These are phyloP conservation scores for Coemansia aciculifera DNA, from an alignment of 192 early-diverging fungal genomes.

Conservation along the genomic window DNA sequence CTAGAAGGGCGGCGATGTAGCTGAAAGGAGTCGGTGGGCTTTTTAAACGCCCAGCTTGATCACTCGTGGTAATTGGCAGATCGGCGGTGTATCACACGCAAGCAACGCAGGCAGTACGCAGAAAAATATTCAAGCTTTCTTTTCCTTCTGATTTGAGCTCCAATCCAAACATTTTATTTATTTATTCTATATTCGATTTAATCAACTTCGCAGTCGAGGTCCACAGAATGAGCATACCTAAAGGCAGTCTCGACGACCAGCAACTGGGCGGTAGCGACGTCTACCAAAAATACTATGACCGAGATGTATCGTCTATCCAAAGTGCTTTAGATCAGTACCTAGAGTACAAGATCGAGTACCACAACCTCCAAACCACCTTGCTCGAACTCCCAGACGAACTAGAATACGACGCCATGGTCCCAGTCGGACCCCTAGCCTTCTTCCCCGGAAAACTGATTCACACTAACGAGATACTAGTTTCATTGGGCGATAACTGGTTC, in stretches of 20 bases:
- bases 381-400: slow-evolving; percentile 25
- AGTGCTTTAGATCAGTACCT: slow-evolving; percentile 25
- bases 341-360: slow-evolving; percentile 42
- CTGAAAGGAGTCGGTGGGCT: background rate
- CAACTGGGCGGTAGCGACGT: slow-evolving; percentile 2
- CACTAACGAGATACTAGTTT: slow-evolving; percentile 89
- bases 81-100: background rate
- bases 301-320: slow-evolving; percentile 5
- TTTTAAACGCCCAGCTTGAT: background rate
- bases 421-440: slow-evolving; percentile 84
- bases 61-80: background rate
- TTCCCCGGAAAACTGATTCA: slow-evolving; percentile 83
- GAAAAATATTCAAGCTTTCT: background rate
- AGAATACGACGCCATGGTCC: slow-evolving; percentile 60
- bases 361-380: slow-evolving; percentile 30
- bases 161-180: background rate
- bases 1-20: background rate
- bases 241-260: background rate
- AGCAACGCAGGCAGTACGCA: background rate
- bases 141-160: background rate
- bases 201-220: background rate
- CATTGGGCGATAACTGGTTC: slow-evolving; percentile 94
- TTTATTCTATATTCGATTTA: background rate
- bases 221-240: slow-evolving; percentile 9
- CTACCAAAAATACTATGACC: slow-evolving; percentile 22